Percentiles rank a stretch among this genome's conserved stretches.
Conservation (phyloP, 116 monocot species). For the Phalaenopsis hybrid region DNA sequence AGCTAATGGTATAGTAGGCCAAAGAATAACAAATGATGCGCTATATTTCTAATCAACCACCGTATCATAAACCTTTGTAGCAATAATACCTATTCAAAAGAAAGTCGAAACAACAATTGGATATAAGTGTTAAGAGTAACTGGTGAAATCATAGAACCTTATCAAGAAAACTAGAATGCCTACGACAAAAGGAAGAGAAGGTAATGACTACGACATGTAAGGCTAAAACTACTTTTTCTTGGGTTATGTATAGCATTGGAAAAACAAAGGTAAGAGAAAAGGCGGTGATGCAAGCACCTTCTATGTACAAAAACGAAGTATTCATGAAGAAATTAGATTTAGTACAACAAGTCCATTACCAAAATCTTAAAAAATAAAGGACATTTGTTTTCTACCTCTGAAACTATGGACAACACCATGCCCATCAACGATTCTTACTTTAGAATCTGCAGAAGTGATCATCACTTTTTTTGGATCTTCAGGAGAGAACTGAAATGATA, state of each 20-base stretch:
- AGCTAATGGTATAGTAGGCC: background rate
- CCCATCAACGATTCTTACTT: constrained; percentile 40
- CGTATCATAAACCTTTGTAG: background rate
- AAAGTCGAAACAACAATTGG: background rate
- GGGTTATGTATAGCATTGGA: background rate
- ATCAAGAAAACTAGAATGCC: background rate
- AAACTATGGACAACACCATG: constrained; percentile 31
- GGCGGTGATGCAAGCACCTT: background rate
- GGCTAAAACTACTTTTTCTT: background rate
- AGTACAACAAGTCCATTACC: no score
- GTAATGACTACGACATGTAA: background rate
- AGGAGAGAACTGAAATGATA: constrained; percentile 33
- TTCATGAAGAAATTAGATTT: background rate
- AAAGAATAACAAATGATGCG: background rate
- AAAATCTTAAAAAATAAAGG: background rate
- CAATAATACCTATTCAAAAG: background rate
- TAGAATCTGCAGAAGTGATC: constrained; percentile 51
- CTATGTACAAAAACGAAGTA: background rate
- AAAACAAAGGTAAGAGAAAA: background rate
- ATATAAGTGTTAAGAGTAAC: background rate
- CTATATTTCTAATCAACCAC: background rate
- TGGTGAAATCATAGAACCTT: background rate
- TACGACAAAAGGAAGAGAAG: background rate
- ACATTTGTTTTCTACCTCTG: constrained; percentile 26
- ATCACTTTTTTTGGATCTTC: constrained; percentile 28